These are phyloP conservation scores for Agrostemma githago DNA, from an alignment of 148 eudicot species.

Conservation along the genomic window DNA sequence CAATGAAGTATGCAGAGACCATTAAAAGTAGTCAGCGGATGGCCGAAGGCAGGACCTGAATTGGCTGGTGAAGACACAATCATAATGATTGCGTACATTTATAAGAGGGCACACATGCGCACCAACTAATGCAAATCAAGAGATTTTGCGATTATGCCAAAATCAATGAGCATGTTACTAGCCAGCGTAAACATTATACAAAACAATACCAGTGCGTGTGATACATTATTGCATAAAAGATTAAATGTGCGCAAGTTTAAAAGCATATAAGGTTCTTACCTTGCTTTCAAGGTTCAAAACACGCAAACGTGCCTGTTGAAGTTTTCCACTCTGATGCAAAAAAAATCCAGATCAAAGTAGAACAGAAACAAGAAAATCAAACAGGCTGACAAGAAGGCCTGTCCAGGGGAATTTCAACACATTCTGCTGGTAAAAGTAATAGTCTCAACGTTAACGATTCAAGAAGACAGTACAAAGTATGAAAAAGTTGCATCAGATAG, in stretches of 20 bases:
- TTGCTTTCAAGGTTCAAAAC: slow-evolving; percentile 71
- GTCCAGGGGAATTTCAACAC: neutral
- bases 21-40: neutral
- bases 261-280: slow-evolving; percentile 33
- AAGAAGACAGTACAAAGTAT: neutral
- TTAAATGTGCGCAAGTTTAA: neutral
- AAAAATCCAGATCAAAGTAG: slow-evolving; percentile 12
- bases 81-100: slow-evolving; percentile 1
- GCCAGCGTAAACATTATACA: neutral
- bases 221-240: neutral
- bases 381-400: neutral
- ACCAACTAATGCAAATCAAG: neutral
- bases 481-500: neutral
- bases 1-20: neutral
- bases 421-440: neutral
- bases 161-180: neutral
- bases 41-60: neutral
- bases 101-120: slow-evolving; percentile 2
- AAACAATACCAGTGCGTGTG: neutral
- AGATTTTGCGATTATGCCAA: neutral
- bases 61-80: neutral
- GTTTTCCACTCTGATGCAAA: slow-evolving; percentile 58
- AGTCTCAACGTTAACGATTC: neutral
- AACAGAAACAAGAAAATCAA: neutral
- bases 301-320: slow-evolving; percentile 66